phyloP scores from a whole-genome alignment of 2,329 filamentous ascomycete species.

The Phyllachora maydis region DNA sequence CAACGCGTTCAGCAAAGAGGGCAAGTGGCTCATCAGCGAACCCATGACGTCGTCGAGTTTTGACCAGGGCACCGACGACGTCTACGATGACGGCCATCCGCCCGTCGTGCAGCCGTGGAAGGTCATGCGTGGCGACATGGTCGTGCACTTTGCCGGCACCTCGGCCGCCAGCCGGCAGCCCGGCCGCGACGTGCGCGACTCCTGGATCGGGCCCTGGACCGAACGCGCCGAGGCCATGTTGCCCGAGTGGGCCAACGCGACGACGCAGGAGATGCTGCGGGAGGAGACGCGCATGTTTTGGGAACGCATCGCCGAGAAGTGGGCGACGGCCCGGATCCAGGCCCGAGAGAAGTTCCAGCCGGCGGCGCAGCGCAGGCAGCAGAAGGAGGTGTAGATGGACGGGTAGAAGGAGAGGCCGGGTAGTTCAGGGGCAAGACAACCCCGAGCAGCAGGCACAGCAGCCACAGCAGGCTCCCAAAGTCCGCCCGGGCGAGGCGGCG shows the following conservation, averaged over 20 bases:
- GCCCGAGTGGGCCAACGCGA: constrained; percentile 10
- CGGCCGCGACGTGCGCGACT: constrained; percentile 9
- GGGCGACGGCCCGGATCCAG: constrained; percentile 2
- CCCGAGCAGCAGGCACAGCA: too few relatives aligned
- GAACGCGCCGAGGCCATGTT: constrained; percentile 8
- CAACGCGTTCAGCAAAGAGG: constrained; percentile 10
- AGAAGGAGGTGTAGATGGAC: constrained; percentile 4
- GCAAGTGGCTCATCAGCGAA: constrained; percentile 9
- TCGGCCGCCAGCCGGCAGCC: not conserved
- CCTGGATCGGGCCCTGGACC: constrained; percentile 12
- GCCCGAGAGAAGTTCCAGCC: constrained; percentile 1
- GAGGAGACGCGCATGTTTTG: constrained; percentile 6
- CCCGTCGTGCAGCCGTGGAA: constrained; percentile 10
- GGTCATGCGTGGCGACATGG: constrained; percentile 10
- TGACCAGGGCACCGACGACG: constrained; percentile 9
- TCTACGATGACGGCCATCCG: constrained; percentile 9
- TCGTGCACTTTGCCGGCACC: constrained; percentile 2
- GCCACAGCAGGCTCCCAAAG: too few relatives aligned
- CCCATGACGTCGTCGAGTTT: constrained; percentile 9
- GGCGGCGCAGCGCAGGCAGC: constrained; percentile 1
- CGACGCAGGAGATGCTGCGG: constrained; percentile 4
- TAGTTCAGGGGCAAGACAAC: too few relatives aligned
- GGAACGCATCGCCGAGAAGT: constrained; percentile 4
- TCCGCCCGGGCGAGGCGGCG: too few relatives aligned
- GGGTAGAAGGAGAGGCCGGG: too few relatives aligned